phyloP scores from a whole-genome alignment of 179 eudicot genomes.

The Beta corolliflora region DNA sequence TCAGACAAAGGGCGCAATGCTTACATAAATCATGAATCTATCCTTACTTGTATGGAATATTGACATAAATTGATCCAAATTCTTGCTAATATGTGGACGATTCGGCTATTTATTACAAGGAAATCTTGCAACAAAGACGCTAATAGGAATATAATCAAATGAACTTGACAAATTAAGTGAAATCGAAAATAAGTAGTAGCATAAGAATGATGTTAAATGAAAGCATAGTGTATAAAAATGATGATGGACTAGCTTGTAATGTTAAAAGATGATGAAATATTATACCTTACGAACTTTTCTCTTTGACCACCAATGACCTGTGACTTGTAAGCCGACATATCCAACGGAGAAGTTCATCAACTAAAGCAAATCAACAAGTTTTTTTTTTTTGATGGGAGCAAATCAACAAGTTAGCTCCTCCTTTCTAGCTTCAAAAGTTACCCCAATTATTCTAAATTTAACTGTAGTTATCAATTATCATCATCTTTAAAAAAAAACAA shows the following conservation, averaged over 20 bases:
- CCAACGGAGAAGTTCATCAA: not conserved
- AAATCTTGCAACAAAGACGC: not conserved
- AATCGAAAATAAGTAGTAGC: no score
- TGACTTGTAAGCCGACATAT: slow-evolving; percentile 38
- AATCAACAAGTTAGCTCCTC: slow-evolving; percentile 4
- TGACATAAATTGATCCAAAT: no score
- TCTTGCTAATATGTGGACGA: no score
- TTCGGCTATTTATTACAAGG: not conserved
- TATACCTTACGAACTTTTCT: slow-evolving; percentile 52
- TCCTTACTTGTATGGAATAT: no score
- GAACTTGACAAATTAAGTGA: no score
- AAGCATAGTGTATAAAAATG: no score
- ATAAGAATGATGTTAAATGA: no score
- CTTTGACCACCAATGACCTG: slow-evolving; percentile 49
- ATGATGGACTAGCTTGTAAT: no score
- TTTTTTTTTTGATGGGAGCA: no score
- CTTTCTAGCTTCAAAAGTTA: not conserved
- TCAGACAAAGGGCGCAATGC: no score
- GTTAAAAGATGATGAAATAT: not conserved
- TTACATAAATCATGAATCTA: no score
- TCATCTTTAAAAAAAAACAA: not conserved
- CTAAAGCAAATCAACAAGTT: no score
- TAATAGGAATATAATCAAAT: not conserved
- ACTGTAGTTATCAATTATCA: not conserved
- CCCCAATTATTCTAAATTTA: not conserved